Evolutionary conservation across 495 filamentous ascomycete species (phyloP).

Genomic region (Cryomyces antarcticus): DNA sequence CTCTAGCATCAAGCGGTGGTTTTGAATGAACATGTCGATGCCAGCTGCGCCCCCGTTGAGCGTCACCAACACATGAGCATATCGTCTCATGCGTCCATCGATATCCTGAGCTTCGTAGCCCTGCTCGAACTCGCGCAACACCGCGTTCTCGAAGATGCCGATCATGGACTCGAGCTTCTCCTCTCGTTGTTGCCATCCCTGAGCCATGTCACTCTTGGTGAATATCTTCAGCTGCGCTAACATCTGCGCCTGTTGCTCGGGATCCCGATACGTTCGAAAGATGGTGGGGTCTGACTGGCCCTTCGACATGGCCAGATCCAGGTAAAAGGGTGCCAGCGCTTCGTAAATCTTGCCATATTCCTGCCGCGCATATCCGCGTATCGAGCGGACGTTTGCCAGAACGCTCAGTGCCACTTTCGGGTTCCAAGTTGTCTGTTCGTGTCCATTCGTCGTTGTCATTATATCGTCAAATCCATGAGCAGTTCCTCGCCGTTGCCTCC

Average conservation of each 20-base stretch:
- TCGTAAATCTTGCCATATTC: conserved; percentile 85
- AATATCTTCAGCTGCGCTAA: conserved; percentile 61
- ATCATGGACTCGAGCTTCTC: conserved; percentile 54
- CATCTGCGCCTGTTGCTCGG: conserved; percentile 74
- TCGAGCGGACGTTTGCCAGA: conserved; percentile 48
- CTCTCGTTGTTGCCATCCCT: conserved; percentile 49
- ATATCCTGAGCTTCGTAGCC: conserved; percentile 81
- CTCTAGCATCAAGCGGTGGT: conserved; percentile 61
- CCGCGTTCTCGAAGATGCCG: conserved; percentile 75
- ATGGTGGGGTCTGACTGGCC: conserved; percentile 64
- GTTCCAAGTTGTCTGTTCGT: conserved; percentile 17
- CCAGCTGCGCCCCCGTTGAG: conserved; percentile 66
- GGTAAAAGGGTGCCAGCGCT: conserved; percentile 71
- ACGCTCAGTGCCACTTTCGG: conserved; percentile 40
- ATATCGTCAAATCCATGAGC: conserved; percentile 52
- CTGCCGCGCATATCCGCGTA: conserved; percentile 66
- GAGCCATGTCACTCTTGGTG: conserved; percentile 54
- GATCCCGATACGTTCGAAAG: conserved; percentile 70
- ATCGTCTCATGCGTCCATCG: conserved; percentile 70
- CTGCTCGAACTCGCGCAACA: conserved; percentile 71
- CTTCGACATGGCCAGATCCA: conserved; percentile 50
- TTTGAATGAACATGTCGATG: conserved; percentile 69
- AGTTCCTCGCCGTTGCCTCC: conserved; percentile 12
- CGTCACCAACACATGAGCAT: conserved; percentile 62
- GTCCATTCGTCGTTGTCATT: conserved; percentile 21